phyloP scores from a whole-genome alignment of 148 eudicot genomes.

The Silene latifolia region DNA sequence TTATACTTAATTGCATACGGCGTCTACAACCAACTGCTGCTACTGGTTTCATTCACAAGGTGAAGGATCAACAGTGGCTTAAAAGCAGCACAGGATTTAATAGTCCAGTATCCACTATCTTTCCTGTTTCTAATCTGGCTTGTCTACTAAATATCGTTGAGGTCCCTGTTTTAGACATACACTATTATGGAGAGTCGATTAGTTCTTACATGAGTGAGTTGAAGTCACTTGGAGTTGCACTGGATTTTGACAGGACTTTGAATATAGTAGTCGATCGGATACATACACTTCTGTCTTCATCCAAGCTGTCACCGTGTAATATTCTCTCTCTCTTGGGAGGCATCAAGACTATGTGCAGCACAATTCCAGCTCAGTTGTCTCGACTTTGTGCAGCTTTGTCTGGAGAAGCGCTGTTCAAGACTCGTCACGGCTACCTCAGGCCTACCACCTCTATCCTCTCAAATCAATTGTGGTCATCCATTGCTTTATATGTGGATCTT shows the following conservation, averaged over 20 bases:
- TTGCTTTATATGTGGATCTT: conserved; percentile 24
- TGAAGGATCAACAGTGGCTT: too few relatives aligned
- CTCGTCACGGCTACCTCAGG: conserved; percentile 9
- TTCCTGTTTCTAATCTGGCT: not conserved
- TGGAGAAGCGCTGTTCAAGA: not conserved
- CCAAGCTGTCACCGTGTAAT: not conserved
- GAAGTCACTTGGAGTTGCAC: conserved; percentile 12
- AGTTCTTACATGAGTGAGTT: conserved; percentile 3
- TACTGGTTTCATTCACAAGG: too few relatives aligned
- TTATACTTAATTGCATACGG: conserved; percentile 15
- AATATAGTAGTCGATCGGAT: not conserved
- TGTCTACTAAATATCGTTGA: conserved; percentile 11
- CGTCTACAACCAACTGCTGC: not conserved
- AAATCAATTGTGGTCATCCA: conserved; percentile 21
- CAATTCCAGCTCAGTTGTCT: not conserved
- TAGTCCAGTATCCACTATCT: conserved; percentile 1
- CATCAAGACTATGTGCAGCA: not conserved
- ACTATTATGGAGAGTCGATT: not conserved
- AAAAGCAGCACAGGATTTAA: not conserved
- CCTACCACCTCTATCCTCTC: conserved; percentile 14
- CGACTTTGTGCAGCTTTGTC: not conserved
- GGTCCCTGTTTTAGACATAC: conserved; percentile 11
- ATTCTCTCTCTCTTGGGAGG: not conserved
- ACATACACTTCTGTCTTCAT: not conserved
- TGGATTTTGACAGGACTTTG: not conserved